phyloP scores from a whole-genome alignment of 1,284 basidiomycete species.

The Bothia castanella region DNA sequence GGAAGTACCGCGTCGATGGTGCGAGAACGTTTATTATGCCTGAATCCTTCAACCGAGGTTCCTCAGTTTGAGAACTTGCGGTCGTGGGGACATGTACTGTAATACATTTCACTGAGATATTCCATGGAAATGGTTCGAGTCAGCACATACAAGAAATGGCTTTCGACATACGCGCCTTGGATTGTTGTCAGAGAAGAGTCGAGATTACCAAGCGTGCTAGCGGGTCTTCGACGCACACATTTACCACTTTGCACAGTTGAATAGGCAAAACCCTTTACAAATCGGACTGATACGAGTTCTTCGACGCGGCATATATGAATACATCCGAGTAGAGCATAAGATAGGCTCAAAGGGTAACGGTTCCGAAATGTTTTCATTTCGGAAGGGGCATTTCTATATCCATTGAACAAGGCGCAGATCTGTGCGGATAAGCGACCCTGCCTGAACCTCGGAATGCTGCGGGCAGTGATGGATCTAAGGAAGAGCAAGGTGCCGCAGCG shows the following conservation, averaged over 20 bases:
- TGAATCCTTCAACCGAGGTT: too few species aligned
- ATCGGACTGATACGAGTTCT: neutral
- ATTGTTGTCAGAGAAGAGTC: neutral
- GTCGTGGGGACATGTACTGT: too few species aligned
- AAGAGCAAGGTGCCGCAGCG: too few species aligned
- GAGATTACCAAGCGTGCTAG: neutral
- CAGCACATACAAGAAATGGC: neutral
- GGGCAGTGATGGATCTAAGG: neutral
- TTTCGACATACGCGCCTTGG: neutral
- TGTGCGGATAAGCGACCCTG: neutral
- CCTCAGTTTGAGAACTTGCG: too few species aligned
- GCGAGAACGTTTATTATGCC: too few species aligned
- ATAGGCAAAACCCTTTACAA: too few species aligned
- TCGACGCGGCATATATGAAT: neutral
- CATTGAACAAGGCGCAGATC: slow-evolving; percentile 8
- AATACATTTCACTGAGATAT: too few species aligned
- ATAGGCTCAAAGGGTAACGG: neutral
- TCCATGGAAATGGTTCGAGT: too few species aligned
- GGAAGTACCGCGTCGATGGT: neutral
- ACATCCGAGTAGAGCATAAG: neutral
- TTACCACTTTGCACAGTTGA: too few species aligned
- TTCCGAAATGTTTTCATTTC: slow-evolving; percentile 21
- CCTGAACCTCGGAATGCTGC: slow-evolving; percentile 6
- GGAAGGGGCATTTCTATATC: slow-evolving; percentile 7
- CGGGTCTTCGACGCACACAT: neutral